These are phyloP conservation scores for Fraxinus latifolia DNA, from an alignment of 305 asterid species.

Conservation along the genomic window DNA sequence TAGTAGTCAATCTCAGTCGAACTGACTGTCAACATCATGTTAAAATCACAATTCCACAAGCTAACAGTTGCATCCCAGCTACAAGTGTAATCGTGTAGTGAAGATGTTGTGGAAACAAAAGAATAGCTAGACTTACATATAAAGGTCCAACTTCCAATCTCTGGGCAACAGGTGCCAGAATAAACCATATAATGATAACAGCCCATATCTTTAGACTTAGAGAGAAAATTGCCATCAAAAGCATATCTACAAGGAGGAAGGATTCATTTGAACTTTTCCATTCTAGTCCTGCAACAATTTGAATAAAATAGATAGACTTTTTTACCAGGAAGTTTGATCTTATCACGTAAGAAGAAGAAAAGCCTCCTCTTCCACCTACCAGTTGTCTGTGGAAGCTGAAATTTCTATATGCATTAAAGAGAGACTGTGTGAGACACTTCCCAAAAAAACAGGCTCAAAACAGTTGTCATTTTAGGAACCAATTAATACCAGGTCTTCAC, in stretches of 20 bases:
- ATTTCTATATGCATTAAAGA: conserved; percentile 43
- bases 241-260: conserved; percentile 52
- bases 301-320: conserved; percentile 15
- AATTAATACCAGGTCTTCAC: conserved; percentile 62
- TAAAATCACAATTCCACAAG: background rate
- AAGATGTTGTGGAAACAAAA: conserved; percentile 11
- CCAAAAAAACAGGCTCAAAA: background rate
- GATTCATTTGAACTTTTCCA: conserved; percentile 26
- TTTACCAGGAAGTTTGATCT: conserved; percentile 77
- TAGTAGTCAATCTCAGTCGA: background rate
- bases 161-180: conserved; percentile 75
- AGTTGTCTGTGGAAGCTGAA: conserved; percentile 69
- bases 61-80: background rate
- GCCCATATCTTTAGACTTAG: conserved; percentile 66
- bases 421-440: conserved; percentile 16
- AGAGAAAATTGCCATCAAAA: conserved; percentile 81
- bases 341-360: conserved; percentile 57
- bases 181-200: conserved; percentile 63
- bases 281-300: conserved; percentile 1
- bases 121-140: conserved; percentile 60
- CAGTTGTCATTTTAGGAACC: conserved; percentile 13
- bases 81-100: background rate
- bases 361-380: conserved; percentile 78
- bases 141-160: conserved; percentile 71
- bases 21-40: background rate